Conservation (phyloP, 1,284 basidiomycete species). For the Puccinia sorghi region DNA sequence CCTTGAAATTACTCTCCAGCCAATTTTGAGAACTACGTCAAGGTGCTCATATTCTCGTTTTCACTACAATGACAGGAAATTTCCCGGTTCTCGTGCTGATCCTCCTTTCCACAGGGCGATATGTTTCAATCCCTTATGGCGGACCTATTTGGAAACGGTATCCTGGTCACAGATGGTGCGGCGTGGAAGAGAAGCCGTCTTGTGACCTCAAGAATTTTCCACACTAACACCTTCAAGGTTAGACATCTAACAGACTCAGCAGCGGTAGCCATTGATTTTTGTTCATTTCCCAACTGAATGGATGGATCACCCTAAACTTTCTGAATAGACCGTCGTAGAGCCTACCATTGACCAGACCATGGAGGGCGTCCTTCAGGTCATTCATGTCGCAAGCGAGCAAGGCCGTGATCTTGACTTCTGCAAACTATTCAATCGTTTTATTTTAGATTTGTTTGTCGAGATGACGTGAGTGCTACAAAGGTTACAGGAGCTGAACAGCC, state of each 20-base stretch:
- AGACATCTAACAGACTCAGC: neutral
- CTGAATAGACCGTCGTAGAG: conserved; percentile 1
- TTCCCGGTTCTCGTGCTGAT: neutral
- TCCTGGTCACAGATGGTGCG: conserved; percentile 7
- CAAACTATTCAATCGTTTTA: neutral
- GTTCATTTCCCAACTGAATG: neutral
- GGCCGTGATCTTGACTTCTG: conserved; percentile 1
- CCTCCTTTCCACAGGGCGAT: neutral
- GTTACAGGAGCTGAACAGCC: neutral
- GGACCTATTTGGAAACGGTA: conserved; percentile 13
- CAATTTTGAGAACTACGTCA: conserved; percentile 33
- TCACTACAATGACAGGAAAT: neutral
- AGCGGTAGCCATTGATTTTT: neutral
- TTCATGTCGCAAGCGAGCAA: neutral
- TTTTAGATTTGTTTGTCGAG: conserved; percentile 12
- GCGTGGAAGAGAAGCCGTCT: conserved; percentile 11
- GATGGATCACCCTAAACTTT: neutral
- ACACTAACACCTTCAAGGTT: conserved; percentile 11
- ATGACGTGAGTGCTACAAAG: conserved; percentile 14
- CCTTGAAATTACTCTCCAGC: neutral
- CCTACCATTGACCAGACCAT: neutral
- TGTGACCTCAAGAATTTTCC: neutral
- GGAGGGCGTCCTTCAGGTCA: neutral
- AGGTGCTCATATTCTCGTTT: neutral
- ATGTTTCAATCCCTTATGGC: neutral